Evolutionary conservation across 805 yeast genomes (phyloP).

Genomic region (Trichomonascus vanleenenianus): DNA sequence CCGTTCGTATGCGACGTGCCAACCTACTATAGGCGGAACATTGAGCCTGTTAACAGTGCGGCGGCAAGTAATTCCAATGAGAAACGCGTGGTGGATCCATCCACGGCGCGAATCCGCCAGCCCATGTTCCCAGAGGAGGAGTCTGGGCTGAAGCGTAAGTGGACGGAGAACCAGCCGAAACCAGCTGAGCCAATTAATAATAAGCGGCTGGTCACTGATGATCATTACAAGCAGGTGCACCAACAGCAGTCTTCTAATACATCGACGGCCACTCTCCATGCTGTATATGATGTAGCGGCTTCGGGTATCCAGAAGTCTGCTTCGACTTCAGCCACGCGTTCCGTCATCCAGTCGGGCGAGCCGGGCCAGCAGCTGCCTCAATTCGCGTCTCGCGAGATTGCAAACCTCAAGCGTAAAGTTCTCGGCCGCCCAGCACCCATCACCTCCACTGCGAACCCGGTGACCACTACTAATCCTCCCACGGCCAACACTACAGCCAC

Average conservation of each 20-base stretch:
- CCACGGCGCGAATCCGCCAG: too few species aligned
- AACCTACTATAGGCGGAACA: background rate
- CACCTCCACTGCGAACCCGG: constrained; percentile 2
- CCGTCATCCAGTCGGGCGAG: constrained; percentile 27
- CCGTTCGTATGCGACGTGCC: constrained; percentile 51
- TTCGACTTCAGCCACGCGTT: constrained; percentile 29
- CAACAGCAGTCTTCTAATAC: background rate
- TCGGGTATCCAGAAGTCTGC: constrained; percentile 48
- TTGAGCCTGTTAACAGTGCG: too few species aligned
- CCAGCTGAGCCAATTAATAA: constrained; percentile 4
- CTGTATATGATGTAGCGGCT: constrained; percentile 44
- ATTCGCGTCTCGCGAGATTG: constrained; percentile 33
- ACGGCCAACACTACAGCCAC: constrained; percentile 23
- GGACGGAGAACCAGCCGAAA: constrained; percentile 7
- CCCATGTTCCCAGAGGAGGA: constrained; percentile 36
- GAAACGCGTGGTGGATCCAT: too few species aligned
- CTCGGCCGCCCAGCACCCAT: constrained; percentile 1
- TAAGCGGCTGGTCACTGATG: constrained; percentile 8
- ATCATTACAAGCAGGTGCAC: constrained; percentile 13
- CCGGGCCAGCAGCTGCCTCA: constrained; percentile 25
- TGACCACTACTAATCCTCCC: background rate
- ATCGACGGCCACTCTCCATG: constrained; percentile 25
- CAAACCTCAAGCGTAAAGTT: constrained; percentile 34
- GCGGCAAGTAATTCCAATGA: too few species aligned
- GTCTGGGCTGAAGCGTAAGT: constrained; percentile 21